Percentiles rank a stretch among this genome's conserved stretches.
phyloP scores from a whole-genome alignment of 768 basidiomycete genomes.

The Glaciozyma martinii region DNA sequence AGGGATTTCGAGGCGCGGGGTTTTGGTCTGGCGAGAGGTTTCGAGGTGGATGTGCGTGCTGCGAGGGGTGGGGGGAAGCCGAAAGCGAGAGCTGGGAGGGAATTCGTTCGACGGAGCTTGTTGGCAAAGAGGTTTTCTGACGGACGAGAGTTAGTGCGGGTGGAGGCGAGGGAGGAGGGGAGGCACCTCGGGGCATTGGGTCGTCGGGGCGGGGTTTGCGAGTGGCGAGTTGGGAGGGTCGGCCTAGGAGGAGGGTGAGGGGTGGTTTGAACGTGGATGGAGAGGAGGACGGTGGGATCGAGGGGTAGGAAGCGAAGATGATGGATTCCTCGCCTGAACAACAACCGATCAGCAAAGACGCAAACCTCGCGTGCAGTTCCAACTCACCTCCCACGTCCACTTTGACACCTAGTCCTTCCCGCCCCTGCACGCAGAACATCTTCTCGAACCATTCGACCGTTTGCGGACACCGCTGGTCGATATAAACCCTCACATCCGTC shows the following conservation, averaged over 20 bases:
- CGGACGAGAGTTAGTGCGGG: neutral
- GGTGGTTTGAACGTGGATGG: neutral
- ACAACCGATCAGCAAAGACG: neutral
- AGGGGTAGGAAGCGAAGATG: conserved; percentile 13
- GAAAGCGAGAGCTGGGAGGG: conserved; percentile 24
- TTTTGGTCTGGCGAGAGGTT: neutral
- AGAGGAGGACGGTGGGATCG: conserved; percentile 1
- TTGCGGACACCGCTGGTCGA: conserved; percentile 17
- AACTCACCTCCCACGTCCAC: conserved; percentile 18
- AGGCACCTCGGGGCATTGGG: conserved; percentile 22
- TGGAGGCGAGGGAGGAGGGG: neutral
- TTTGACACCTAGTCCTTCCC: conserved; percentile 7
- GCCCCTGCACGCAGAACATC: conserved; percentile 17
- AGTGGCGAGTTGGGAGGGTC: neutral
- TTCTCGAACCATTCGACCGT: conserved; percentile 29
- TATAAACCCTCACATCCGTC: conserved; percentile 27
- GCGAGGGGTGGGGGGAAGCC: neutral
- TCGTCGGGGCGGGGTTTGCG: conserved; percentile 26
- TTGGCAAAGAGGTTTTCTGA: conserved; percentile 27
- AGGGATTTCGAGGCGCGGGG: neutral
- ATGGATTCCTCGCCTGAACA: conserved; percentile 19
- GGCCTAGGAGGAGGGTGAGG: conserved; percentile 18
- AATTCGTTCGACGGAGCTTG: conserved; percentile 22
- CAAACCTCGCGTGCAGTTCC: too few relatives aligned
- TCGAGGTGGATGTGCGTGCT: neutral